phyloP scores from a whole-genome alignment of 169 alveolate species.

The Eimeria sp. region DNA sequence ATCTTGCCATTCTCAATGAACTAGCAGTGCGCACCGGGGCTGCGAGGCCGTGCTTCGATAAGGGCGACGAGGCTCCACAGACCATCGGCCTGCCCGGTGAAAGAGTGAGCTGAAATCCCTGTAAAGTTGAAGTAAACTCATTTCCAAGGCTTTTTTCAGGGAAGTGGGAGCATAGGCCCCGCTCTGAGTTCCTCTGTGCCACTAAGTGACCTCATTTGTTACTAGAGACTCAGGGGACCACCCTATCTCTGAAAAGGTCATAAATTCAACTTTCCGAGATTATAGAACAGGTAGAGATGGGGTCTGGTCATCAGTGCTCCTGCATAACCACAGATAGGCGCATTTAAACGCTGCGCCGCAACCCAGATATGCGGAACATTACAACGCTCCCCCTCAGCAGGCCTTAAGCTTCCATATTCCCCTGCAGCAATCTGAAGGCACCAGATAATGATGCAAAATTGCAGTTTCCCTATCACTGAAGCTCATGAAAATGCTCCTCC shows the following conservation, averaged over 20 bases:
- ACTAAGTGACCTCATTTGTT: conserved; percentile 9
- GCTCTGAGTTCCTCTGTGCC: neutral
- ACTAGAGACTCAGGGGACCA: neutral
- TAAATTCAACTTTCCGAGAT: neutral
- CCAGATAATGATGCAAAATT: neutral
- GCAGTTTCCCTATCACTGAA: too few relatives aligned
- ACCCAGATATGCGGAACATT: neutral
- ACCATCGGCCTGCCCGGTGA: conserved; percentile 44
- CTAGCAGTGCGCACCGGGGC: conserved; percentile 74
- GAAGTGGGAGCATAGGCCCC: neutral
- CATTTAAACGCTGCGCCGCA: neutral
- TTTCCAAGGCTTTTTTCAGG: neutral
- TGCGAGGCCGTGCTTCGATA: conserved; percentile 26
- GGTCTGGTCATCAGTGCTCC: neutral
- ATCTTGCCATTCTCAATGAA: neutral
- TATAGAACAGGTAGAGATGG: neutral
- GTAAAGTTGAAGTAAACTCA: neutral
- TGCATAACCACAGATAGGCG: neutral
- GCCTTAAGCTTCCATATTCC: neutral
- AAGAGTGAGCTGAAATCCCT: neutral
- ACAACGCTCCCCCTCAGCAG: neutral
- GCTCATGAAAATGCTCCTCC: too few relatives aligned
- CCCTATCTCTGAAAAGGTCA: neutral
- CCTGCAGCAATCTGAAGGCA: neutral
- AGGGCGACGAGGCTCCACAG: neutral